phyloP scores from a whole-genome alignment of 805 yeast genomes.

The Saturnispora dispora region DNA sequence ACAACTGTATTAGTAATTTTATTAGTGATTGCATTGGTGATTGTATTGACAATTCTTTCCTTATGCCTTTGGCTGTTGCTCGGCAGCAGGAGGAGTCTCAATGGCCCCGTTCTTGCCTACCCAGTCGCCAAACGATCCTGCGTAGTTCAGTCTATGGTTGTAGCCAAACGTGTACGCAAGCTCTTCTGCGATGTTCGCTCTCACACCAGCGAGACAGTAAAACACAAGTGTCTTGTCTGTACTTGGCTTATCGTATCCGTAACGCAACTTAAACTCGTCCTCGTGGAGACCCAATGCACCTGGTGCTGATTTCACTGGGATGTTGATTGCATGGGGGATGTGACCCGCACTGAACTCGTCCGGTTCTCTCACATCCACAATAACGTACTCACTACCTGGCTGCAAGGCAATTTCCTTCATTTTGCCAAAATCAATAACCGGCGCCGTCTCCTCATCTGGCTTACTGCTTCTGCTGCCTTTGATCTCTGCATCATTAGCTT shows the following conservation, averaged over 20 bases:
- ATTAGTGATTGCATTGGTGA: not conserved
- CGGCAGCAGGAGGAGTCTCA: slow-evolving; percentile 6
- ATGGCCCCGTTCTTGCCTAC: slow-evolving; percentile 32
- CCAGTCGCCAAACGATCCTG: slow-evolving; percentile 90
- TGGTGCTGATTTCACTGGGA: slow-evolving; percentile 85
- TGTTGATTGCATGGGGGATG: slow-evolving; percentile 77
- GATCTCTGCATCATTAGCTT: not conserved
- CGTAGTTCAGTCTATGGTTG: slow-evolving; percentile 70
- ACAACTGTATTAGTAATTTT: not conserved
- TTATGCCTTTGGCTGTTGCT: not conserved
- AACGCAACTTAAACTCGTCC: slow-evolving; percentile 72
- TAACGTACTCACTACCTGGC: slow-evolving; percentile 37
- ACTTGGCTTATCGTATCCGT: slow-evolving; percentile 75
- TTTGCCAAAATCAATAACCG: slow-evolving; percentile 21
- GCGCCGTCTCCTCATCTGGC: slow-evolving; percentile 18
- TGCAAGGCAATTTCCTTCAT: slow-evolving; percentile 38
- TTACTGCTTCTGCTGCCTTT: not conserved
- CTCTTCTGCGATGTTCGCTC: slow-evolving; percentile 86
- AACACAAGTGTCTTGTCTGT: slow-evolving; percentile 67
- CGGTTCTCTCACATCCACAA: slow-evolving; percentile 93
- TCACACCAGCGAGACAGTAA: slow-evolving; percentile 88
- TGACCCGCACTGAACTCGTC: slow-evolving; percentile 61
- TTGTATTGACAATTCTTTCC: not conserved
- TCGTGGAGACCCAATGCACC: slow-evolving; percentile 77
- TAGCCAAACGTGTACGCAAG: slow-evolving; percentile 88